These are phyloP conservation scores for Sonneratia alba DNA, from an alignment of 345 rosid species.

Conservation along the genomic window DNA sequence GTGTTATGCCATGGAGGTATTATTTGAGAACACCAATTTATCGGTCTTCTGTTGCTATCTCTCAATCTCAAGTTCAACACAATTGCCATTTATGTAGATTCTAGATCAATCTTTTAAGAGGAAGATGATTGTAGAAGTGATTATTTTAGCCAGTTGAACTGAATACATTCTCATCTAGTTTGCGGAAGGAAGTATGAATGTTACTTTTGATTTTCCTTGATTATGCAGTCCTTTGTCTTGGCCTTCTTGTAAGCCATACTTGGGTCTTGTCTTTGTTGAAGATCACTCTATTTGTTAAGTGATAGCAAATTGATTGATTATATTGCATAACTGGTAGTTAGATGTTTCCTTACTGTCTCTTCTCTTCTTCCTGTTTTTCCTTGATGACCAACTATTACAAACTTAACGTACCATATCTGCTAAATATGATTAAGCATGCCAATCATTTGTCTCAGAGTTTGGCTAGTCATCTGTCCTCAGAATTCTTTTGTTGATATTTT, in stretches of 20 bases:
- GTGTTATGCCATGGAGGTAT: slow-evolving; percentile 92
- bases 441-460: background rate
- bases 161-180: background rate
- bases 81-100: background rate
- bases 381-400: background rate
- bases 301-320: too few relatives aligned
- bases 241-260: too few relatives aligned
- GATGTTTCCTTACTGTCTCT: too few relatives aligned
- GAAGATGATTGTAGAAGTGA: background rate
- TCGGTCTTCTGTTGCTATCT: background rate
- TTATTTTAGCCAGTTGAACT: background rate
- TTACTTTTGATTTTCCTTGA: background rate
- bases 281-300: too few relatives aligned
- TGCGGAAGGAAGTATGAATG: background rate
- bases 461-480: background rate
- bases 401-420: background rate
- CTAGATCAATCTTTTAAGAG: background rate
- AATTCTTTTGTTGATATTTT: background rate
- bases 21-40: background rate
- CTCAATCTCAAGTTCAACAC: background rate
- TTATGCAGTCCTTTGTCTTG: background rate
- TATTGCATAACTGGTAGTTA: too few relatives aligned
- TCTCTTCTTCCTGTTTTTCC: background rate
- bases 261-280: too few relatives aligned
- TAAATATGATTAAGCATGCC: background rate